These are phyloP conservation scores for Arthrobotrys sphaeroides DNA, from an alignment of 2,329 filamentous ascomycete genomes.

Conservation along the genomic window DNA sequence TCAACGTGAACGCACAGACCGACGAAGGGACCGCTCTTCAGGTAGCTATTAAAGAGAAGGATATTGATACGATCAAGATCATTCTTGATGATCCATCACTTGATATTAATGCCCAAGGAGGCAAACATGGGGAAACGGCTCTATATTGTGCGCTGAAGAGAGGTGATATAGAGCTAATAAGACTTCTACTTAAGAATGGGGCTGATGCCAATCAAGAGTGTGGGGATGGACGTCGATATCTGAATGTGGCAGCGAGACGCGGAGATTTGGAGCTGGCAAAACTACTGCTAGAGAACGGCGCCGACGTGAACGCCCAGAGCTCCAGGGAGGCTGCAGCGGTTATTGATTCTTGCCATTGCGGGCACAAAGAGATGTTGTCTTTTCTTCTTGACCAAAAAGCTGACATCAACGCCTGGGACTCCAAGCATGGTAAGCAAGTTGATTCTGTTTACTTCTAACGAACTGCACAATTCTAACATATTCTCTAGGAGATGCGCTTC, in stretches of 20 bases:
- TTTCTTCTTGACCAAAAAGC: constrained; percentile 16
- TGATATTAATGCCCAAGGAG: constrained; percentile 21
- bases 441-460: background rate
- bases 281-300: constrained; percentile 7
- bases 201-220: constrained; percentile 11
- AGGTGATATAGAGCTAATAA: background rate
- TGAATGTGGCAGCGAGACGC: background rate
- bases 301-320: constrained; percentile 1
- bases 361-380: background rate
- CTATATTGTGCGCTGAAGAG: background rate
- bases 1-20: constrained; percentile 7
- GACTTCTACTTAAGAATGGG: constrained; percentile 7
- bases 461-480: background rate
- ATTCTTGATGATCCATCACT: constrained; percentile 9
- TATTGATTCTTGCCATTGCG: background rate
- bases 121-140: background rate
- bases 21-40: constrained; percentile 6
- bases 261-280: constrained; percentile 3
- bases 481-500: constrained; percentile 6
- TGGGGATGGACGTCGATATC: background rate
- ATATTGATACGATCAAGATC: constrained; percentile 4
- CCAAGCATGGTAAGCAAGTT: background rate
- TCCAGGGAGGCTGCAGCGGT: background rate
- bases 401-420: constrained; percentile 3
- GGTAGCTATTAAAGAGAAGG: background rate